phyloP scores from a whole-genome alignment of 2,329 filamentous ascomycete genomes.

The Alternaria incomplexa region DNA sequence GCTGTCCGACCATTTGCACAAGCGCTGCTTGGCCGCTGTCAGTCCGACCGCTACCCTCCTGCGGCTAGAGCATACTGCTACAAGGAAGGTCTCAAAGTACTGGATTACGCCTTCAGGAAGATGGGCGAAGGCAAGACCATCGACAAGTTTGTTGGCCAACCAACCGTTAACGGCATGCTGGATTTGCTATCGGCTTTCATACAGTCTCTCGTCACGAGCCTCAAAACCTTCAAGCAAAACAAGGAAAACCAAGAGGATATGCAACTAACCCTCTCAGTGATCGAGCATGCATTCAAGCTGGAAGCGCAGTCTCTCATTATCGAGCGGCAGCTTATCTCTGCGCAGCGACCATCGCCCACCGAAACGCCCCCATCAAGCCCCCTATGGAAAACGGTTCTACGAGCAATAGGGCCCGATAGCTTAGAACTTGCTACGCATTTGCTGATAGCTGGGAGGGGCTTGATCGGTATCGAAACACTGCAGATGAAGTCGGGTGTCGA shows the following conservation, averaged over 20 bases:
- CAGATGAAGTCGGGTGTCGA: conserved; percentile 45
- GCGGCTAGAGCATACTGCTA: conserved; percentile 67
- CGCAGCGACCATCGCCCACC: conserved; percentile 66
- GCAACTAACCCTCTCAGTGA: conserved; percentile 66
- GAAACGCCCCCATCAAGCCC: conserved; percentile 72
- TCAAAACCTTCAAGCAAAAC: conserved; percentile 36
- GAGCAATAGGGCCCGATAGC: conserved; percentile 69
- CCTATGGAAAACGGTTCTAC: conserved; percentile 79
- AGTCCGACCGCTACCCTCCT: conserved; percentile 61
- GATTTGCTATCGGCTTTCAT: conserved; percentile 69
- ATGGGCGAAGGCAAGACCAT: conserved; percentile 42
- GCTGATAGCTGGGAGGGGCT: conserved; percentile 70
- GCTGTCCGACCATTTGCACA: conserved; percentile 80
- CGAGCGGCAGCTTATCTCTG: conserved; percentile 71
- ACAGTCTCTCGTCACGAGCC: conserved; percentile 40
- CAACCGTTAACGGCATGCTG: conserved; percentile 62
- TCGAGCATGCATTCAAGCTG: conserved; percentile 70
- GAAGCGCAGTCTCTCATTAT: conserved; percentile 73
- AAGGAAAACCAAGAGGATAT: conserved; percentile 39
- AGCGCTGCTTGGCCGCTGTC: conserved; percentile 72
- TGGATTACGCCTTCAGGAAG: conserved; percentile 42
- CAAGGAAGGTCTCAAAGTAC: conserved; percentile 60
- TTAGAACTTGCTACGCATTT: conserved; percentile 77
- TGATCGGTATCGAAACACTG: conserved; percentile 80
- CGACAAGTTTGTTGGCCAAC: conserved; percentile 48